These are phyloP conservation scores for Linnemannia exigua DNA, from an alignment of 192 early-diverging fungal genomes.

Conservation along the genomic window DNA sequence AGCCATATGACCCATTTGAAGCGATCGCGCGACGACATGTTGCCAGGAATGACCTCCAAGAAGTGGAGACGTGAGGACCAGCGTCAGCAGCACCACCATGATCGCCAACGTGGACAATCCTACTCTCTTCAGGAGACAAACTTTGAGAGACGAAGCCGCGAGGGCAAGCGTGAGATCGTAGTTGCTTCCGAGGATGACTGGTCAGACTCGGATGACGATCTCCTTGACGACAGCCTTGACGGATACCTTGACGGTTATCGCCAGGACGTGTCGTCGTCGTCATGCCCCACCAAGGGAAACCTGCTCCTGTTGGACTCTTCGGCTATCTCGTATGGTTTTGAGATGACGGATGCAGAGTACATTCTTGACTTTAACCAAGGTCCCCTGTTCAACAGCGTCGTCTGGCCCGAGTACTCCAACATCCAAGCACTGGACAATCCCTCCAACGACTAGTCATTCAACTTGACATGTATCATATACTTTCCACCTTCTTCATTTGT, in stretches of 20 bases:
- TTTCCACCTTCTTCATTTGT: too few species aligned
- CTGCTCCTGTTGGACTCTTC: constrained; percentile 44
- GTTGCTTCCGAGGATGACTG: constrained; percentile 41
- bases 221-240: background rate
- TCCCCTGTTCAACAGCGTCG: constrained; percentile 50
- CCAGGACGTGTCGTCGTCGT: background rate
- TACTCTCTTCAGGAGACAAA: constrained; percentile 3
- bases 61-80: constrained; percentile 9
- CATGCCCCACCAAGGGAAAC: background rate
- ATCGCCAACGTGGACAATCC: background rate
- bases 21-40: background rate
- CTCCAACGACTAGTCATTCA: constrained; percentile 5
- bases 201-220: constrained; percentile 45
- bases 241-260: background rate
- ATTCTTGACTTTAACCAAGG: constrained; percentile 53
- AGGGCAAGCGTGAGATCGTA: constrained; percentile 36
- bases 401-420: constrained; percentile 49
- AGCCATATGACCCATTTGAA: constrained; percentile 3
- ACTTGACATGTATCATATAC: constrained; percentile 2
- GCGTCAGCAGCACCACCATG: background rate
- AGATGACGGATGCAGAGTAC: constrained; percentile 47
- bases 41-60: background rate
- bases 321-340: constrained; percentile 52
- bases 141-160: constrained; percentile 21
- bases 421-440: constrained; percentile 1